Percentiles rank a stretch among this genome's conserved stretches.
phyloP scores from a whole-genome alignment of 495 filamentous ascomycete species.

The Penicilliopsis zonata region DNA sequence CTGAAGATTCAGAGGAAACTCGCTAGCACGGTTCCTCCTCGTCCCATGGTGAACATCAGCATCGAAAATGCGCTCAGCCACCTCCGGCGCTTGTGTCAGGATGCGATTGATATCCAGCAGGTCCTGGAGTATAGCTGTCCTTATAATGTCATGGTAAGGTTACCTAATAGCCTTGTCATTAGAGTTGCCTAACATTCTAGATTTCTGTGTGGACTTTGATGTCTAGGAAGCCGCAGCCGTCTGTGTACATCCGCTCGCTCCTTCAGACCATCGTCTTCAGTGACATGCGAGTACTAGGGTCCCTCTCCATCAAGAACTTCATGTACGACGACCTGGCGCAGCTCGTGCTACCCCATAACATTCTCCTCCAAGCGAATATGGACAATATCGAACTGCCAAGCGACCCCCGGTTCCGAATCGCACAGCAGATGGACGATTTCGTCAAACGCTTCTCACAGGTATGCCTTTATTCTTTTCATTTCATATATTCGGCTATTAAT shows the following conservation, averaged over 20 bases:
- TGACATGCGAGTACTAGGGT: constrained; percentile 52
- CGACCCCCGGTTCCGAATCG: constrained; percentile 66
- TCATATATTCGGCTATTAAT: constrained; percentile 7
- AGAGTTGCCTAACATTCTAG: constrained; percentile 17
- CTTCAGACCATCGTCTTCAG: constrained; percentile 67
- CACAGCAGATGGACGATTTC: constrained; percentile 69
- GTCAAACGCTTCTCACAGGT: constrained; percentile 55
- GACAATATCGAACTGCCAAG: constrained; percentile 65
- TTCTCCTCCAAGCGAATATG: constrained; percentile 58
- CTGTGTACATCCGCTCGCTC: constrained; percentile 71
- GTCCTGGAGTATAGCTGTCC: constrained; percentile 57
- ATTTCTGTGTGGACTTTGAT: constrained; percentile 53
- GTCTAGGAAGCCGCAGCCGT: constrained; percentile 67
- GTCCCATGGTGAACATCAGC: constrained; percentile 70
- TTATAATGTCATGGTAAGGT: constrained; percentile 43
- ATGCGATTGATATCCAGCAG: constrained; percentile 56
- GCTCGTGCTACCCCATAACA: constrained; percentile 58
- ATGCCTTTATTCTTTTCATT: no score
- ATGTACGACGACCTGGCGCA: constrained; percentile 70
- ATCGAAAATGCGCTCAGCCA: constrained; percentile 60
- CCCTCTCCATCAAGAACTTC: constrained; percentile 56
- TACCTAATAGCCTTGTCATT: constrained; percentile 11
- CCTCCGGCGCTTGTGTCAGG: constrained; percentile 57
- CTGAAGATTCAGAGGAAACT: constrained; percentile 79
- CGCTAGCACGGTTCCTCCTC: constrained; percentile 84